Evolutionary conservation across 31 red algal species (phyloP).

Genomic region (Odonthalia washingtoniensis): DNA sequence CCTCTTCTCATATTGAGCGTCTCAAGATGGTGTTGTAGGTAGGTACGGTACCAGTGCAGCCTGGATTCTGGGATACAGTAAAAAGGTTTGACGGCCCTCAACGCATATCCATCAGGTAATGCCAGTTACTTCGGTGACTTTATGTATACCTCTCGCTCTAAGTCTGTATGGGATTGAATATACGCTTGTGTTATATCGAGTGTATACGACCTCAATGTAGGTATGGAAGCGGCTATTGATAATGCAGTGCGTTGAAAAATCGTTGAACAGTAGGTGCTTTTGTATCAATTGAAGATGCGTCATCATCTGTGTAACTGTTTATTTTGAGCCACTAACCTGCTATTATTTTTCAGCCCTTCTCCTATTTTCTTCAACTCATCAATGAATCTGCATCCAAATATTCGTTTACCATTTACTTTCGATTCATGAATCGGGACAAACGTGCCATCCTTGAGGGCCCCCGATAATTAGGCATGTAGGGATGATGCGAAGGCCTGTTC

Average conservation of each 20-base stretch:
- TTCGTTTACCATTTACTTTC: neutral
- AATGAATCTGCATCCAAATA: neutral
- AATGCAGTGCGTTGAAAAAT: neutral
- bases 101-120: neutral
- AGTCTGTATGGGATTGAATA: neutral
- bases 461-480: no score
- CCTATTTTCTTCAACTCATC: neutral
- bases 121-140: no score
- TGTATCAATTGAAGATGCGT: neutral
- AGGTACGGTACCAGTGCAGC: neutral
- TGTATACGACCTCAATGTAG: neutral
- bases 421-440: neutral
- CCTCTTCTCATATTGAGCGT: neutral
- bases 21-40: neutral
- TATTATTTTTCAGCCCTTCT: neutral
- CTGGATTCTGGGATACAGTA: neutral
- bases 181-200: no score
- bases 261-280: neutral
- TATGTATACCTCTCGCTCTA: no score
- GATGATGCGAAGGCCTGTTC: no score
- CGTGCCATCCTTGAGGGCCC: neutral
- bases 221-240: neutral
- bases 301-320: neutral
- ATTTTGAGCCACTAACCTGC: neutral
- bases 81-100: neutral